Base-by-base conservation (phyloP, 805 yeast genomes). In the Isabelozyma gotoi region DNA sequence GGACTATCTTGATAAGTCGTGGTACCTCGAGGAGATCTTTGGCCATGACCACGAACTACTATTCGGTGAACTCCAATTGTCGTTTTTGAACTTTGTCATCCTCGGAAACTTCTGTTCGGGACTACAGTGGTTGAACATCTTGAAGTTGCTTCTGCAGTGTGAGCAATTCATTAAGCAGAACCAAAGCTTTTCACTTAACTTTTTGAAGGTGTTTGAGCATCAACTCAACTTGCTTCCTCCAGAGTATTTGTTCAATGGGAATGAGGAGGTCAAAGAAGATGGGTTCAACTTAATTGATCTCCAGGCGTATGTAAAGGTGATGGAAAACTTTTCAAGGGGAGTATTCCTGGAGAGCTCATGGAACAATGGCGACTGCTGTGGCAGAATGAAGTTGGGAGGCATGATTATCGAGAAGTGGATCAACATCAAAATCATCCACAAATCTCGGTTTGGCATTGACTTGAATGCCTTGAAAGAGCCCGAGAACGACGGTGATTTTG, bases 61-160 rank as follows among this genome's bases (percentile, higher is more conserved):
- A 3, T 46, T 81, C 4, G 80, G 80, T 2, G 89, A 85, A 52
- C 53, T 82, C 5, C 80, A 81, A 49, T 55, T 82, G 16, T 55
- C 76, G 2, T 85, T 72, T 46, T 40, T 82, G 1, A 64, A 76
- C 43, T 67, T 75, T 35, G 52, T 81, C 1, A 51, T 81, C 0
- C 66, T 84, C 48, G 87, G 84, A 12, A 86, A 84, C 57, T 76
- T 77, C 53, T 78, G 86, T 15, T 79, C 84, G 11, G 74, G 80
- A 15, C 63, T 77, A 16, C 90, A 84, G 50, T 85, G 91, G 91
- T 69, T 77, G 41, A 68, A 66, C 15, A 48, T 84, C 29, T 49
- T 79, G 10, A 73, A 71, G 38, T 54, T 84, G 8, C 19, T 76
- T 3, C 64, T 73, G 47, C 59, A 65, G 38, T 47, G 63, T 42